Base-by-base conservation (phyloP, 805 yeast genomes). In the Candida ponderosae region DNA sequence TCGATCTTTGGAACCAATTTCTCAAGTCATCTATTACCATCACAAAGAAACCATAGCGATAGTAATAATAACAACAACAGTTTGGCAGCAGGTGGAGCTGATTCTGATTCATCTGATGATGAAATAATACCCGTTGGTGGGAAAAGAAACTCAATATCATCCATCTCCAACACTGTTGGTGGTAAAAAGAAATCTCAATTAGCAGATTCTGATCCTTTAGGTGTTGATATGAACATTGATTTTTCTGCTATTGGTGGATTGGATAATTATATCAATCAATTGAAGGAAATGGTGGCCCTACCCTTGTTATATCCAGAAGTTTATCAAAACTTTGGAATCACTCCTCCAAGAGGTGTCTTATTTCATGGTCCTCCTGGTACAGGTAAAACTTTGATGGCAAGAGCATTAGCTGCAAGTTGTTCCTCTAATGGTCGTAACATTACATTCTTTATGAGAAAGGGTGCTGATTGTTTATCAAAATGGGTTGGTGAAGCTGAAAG, bases 401-500 rank as follows among this genome's bases (percentile, higher is more conserved):
- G 98, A 41, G 98, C 98, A 0, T 65, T 93, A 36, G 98, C 98
- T 2, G 93, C 97, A 0, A 84, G 95, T 46, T 88, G 96, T 50
- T 84, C 96, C 0, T 76, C 94, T 0, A 79, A 84, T 15, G 79
- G 80, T 13, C 69, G 81, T 42, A 90, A 93, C 47, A 88, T 93
- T 40, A 88, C 98, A 0, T 93, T 93, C 53, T 93, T 88, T 61
- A 93, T 93, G 98, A 68, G 99, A 44, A 93, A 93, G 57, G 99
- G 98, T 45, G 97, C 98, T 0, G 98, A 93, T 58, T 84, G 95
- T 54, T 65, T 93, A 48, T 85, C 96, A 32, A 93, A 93, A 63
- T 93, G 98, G 98, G 97, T 93, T 4, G 98, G 98, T 51, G 98
- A 93, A 60, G 97, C 97, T 6, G 98, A 93, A 61, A 72, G 98